These are phyloP conservation scores for Penicillium nordicum DNA, from an alignment of 2,329 filamentous ascomycete genomes.

Conservation along the genomic window DNA sequence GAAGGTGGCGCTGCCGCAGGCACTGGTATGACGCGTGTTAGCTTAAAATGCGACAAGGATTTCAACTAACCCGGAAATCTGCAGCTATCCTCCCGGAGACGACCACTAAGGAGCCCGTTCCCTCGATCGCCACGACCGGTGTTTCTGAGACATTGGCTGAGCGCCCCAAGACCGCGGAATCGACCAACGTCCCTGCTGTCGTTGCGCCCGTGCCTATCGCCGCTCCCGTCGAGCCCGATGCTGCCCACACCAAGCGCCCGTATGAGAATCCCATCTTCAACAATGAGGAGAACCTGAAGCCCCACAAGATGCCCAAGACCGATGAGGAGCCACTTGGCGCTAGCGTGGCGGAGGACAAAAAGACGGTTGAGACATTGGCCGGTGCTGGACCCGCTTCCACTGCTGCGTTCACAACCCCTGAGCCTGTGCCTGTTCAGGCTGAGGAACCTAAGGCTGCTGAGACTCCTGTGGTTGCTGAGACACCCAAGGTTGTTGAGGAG, in stretches of 20 bases:
- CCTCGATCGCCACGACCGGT: conserved; percentile 10
- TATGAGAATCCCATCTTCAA: conserved; percentile 34
- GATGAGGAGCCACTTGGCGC: conserved; percentile 26
- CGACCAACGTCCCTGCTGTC: conserved; percentile 3
- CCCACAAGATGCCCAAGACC: conserved; percentile 36
- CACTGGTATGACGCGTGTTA: conserved; percentile 16
- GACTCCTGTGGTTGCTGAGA: background rate
- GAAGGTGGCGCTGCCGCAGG: conserved; percentile 15
- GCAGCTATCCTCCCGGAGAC: conserved; percentile 22
- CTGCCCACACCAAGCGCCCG: conserved; percentile 34
- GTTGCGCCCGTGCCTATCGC: conserved; percentile 1
- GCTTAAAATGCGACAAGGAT: background rate
- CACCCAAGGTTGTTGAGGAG: no score
- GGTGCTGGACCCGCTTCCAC: conserved; percentile 22
- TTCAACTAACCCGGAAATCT: background rate
- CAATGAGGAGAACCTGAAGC: conserved; percentile 30
- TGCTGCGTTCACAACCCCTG: conserved; percentile 18
- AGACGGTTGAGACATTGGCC: conserved; percentile 17
- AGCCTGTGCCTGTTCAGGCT: conserved; percentile 14
- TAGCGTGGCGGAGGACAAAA: conserved; percentile 15
- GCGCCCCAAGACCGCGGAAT: conserved; percentile 17
- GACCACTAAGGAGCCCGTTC: conserved; percentile 21
- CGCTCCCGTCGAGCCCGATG: conserved; percentile 16
- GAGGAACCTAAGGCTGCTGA: conserved; percentile 6
- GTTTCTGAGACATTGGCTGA: conserved; percentile 5